Conservation (phyloP, 2,329 filamentous ascomycete genomes). For the Fusarium cyanostomum region DNA sequence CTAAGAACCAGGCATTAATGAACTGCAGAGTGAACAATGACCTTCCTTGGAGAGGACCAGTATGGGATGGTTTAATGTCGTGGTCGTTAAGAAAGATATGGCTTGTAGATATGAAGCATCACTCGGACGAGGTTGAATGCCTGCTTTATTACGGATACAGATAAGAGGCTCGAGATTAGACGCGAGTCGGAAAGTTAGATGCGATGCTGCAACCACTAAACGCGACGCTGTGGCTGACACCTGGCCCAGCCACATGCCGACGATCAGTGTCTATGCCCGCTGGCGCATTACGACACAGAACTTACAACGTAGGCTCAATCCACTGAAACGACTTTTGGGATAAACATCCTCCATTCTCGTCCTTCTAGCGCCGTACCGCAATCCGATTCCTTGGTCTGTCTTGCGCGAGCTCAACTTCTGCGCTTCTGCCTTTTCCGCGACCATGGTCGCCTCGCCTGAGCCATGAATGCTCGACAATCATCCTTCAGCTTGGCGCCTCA, state of each 20-base stretch:
- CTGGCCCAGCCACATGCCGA: constrained; percentile 35
- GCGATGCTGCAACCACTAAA: constrained; percentile 44
- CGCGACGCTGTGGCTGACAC: constrained; percentile 40
- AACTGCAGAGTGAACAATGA: background rate
- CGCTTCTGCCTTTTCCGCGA: constrained; percentile 35
- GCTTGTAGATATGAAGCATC: background rate
- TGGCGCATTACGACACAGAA: constrained; percentile 26
- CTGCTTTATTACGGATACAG: background rate
- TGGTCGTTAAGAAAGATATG: background rate
- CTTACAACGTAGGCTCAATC: constrained; percentile 12
- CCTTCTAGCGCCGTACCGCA: background rate
- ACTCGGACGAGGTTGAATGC: constrained; percentile 3
- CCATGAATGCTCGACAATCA: constrained; percentile 63
- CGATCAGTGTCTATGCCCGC: constrained; percentile 20
- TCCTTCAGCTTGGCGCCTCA: constrained; percentile 55
- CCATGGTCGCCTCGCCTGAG: constrained; percentile 52
- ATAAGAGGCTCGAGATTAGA: background rate
- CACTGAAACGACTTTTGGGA: constrained; percentile 1
- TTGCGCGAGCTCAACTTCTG: constrained; percentile 7
- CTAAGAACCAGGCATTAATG: background rate
- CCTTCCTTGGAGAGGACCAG: background rate
- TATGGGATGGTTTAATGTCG: background rate
- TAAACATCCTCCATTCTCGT: background rate
- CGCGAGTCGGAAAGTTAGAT: constrained; percentile 5
- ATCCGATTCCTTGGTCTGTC: background rate